phyloP scores from a whole-genome alignment of 1,284 basidiomycete species.

The Dichomitus squalens region DNA sequence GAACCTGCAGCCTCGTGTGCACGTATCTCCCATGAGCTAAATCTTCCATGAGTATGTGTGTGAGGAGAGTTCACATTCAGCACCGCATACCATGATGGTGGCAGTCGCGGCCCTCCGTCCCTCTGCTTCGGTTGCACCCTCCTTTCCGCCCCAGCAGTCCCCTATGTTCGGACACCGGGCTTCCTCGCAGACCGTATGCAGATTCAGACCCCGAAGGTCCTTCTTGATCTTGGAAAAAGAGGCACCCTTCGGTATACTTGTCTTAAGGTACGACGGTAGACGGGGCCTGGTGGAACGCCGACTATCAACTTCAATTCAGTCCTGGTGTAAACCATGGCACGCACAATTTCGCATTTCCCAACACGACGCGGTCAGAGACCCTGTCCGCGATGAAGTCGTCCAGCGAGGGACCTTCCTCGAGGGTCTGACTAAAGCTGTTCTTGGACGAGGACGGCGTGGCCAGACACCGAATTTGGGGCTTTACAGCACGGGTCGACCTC shows the following conservation, averaged over 20 bases:
- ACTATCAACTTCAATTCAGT: neutral
- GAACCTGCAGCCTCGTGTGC: conserved; percentile 97
- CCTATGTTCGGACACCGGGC: conserved; percentile 99
- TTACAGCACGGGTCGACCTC: conserved; percentile 23
- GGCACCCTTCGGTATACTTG: conserved; percentile 86
- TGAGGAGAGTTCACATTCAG: neutral
- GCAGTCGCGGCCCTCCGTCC: conserved; percentile 89
- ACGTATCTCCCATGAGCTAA: conserved; percentile 99
- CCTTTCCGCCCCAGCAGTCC: conserved; percentile 97
- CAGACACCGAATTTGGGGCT: conserved; percentile 43
- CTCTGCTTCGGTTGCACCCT: conserved; percentile 70
- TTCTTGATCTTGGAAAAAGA: conserved; percentile 95
- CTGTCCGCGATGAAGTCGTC: conserved; percentile 85
- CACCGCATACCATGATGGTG: conserved; percentile 90
- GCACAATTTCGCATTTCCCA: conserved; percentile 81
- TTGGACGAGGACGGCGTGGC: conserved; percentile 60
- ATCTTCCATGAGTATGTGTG: conserved; percentile 5
- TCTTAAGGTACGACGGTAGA: conserved; percentile 91
- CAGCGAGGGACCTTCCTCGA: conserved; percentile 77
- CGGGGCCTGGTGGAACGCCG: conserved; percentile 64
- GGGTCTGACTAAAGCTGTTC: conserved; percentile 53
- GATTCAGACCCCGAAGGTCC: conserved; percentile 87
- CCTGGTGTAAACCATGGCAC: conserved; percentile 26
- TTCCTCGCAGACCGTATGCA: conserved; percentile 99
- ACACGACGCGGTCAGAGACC: conserved; percentile 63